Evolutionary conservation across 2,329 filamentous ascomycete genomes (phyloP), one percentile per base, ranked within the genome.

Genomic region (Metarhizium guizhouense): DNA sequence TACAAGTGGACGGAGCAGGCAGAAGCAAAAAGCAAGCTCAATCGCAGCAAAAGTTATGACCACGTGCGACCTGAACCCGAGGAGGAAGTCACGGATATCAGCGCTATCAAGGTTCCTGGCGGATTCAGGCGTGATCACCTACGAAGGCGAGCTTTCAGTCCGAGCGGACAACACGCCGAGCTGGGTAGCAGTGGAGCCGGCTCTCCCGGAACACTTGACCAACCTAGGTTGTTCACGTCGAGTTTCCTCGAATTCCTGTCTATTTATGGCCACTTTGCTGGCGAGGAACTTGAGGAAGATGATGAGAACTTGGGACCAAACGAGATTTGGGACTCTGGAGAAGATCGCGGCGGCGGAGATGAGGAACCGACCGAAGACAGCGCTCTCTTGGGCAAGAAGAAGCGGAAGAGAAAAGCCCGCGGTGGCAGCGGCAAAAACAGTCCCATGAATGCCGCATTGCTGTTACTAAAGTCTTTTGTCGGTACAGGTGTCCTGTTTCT

Each of bases 181-280:
- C 60, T 66, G 25, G 66, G 61, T 32, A 72, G 69, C 58, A 70
- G 65, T 53, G 70, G 63, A 53, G 61, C 61, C 59, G 64, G 60
- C 67, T 70, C 70, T 67, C 64, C 72, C 7, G 48, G 51, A 13
- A 58, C 57, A 14, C 60, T 59, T 0, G 60, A 64, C 16, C 65
- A 65, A 67, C 67, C 65, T 63, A 83, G 83, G 59, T 77, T 95
- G 36, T 85, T 96, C 57, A 96, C 94, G 0, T 91, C 82, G 61
- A 99, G 88, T 71, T 99, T 99, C 68, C 82, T 99, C 57, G 95
- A 99, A 69, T 99, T 99, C 65, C 70, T 99, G 52, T 92, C 90
- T 7, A 81, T 99, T 34, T 99, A 96, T 64, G 94, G 94, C 4
- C 94, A 99, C 73, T 99, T 99, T 68, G 94, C 94, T 2, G 94